Evolutionary conservation across 768 basidiomycete genomes (phyloP), one percentile per base, ranked within the genome.

Genomic region (Cystobasidium onofrii): DNA sequence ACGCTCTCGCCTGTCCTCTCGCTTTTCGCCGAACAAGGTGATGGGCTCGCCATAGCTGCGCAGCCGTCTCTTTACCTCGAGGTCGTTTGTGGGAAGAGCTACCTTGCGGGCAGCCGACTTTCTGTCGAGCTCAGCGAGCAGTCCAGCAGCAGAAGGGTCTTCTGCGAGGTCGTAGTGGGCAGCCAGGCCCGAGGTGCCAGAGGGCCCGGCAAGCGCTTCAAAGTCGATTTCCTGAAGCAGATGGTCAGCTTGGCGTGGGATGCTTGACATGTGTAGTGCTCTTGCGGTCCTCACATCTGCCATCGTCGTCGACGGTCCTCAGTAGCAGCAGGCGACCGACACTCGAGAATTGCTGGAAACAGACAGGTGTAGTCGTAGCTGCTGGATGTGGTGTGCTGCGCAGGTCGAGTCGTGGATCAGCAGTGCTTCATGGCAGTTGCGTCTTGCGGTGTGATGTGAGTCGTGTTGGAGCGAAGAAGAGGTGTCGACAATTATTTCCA

Each of bases 51-150:
- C 94, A 77, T 96, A 88, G 82, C 95, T 92, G 72, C 96, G 85
- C 73, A 99, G 84, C 73, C 91, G 85, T 44, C 89, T 88, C 80
- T 89, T 90, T 78, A 99, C 96, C 76, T 90, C 88, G 79, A 87
- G 89, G 82, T 98, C 96, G 81, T 98, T 95, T 7, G 96, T 99
- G 9, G 96, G 96, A 12, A 98, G 92, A 7, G 94, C 96, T 83
- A 97, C 86, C 74, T 85, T 88, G 76, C 96, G 86, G 15, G 94
- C 90, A 78, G 92, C 89, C 85, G 96, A 96, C 85, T 95, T 96
- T 76, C 94, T 86, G 80, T 99, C 96, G n/a, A 99, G 87, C 81
- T 96, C 93, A 80, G 92, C 90, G 60, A 98, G 85, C 66, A 98
- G 87, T 76, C 89, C 89, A 79, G 74, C 69, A 27, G 76, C 76